A percentile compares a stretch with the other conserved stretches of the same genome.
phyloP scores from a whole-genome alignment of 805 yeast genomes.

The Myxozyma geophila region DNA sequence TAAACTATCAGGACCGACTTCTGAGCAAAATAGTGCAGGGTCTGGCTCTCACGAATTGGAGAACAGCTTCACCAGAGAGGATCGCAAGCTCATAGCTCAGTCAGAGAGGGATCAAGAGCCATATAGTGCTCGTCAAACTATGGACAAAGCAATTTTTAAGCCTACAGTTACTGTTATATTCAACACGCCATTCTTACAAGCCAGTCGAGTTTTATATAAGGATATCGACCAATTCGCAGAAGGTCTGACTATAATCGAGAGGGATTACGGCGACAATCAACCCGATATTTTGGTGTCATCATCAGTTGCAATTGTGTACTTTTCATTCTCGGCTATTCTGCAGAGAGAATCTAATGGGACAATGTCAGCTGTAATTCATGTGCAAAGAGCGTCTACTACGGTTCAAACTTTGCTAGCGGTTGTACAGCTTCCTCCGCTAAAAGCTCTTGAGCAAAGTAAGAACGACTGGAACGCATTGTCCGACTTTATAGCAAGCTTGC shows the following conservation, averaged over 20 bases:
- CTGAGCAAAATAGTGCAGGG: too few species aligned
- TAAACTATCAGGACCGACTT: not conserved
- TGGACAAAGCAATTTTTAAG: not conserved
- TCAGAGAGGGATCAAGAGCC: too few species aligned
- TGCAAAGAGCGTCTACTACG: not conserved
- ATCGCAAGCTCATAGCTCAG: too few species aligned
- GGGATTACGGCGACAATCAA: conserved; percentile 21
- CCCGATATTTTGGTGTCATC: conserved; percentile 25
- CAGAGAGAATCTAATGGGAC: conserved; percentile 19
- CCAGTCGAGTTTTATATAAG: conserved; percentile 8
- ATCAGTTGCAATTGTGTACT: conserved; percentile 4
- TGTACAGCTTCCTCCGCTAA: conserved; percentile 1
- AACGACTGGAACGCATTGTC: conserved; percentile 18
- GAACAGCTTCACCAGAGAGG: too few species aligned
- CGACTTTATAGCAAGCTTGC: conserved; percentile 15
- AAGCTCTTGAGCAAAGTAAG: not conserved
- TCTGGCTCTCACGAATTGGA: too few species aligned
- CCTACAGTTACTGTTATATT: conserved; percentile 16
- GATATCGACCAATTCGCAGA: not conserved
- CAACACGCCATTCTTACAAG: conserved; percentile 12
- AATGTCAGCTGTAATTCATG: conserved; percentile 10
- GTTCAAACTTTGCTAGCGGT: conserved; percentile 9
- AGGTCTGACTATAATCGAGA: conserved; percentile 19
- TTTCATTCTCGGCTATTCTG: conserved; percentile 6
- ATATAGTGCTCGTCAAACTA: not conserved